Base-by-base conservation (phyloP, 2,329 filamentous ascomycete species). In the Trichophyton rubrum region DNA sequence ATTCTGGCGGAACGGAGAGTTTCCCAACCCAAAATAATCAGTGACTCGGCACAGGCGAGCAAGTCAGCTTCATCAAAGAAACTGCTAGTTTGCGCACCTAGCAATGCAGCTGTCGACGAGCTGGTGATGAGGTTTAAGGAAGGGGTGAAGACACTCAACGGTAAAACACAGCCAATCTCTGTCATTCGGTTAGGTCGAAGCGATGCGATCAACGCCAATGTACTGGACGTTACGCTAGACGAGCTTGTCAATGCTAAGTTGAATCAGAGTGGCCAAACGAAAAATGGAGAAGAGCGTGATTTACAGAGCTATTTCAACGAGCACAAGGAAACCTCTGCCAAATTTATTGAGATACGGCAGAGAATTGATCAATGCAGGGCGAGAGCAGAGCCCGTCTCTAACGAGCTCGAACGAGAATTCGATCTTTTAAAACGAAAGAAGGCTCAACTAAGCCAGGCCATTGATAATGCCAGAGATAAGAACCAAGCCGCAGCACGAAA, bases 81-180 rank as follows among this genome's bases (percentile, higher is more conserved):
- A 73, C 79, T 99, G 27, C 81, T 99, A 27, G 89, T 99, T 24
- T 99, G 93, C 70, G 93, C 93, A n/a, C 93, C 93, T 13, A 97
- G 91, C 79, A 99, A 99, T 73, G 93, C 93, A 5, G 93, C 93
- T 35, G 93, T 99, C 4, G 93, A 99, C 71, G 93, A 99, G 72
- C 73, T 99, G 64, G 93, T 99, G 17, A 85, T 96, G 72, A 87
- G 93, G 76, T 82, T 99, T 68, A 97, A 95, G 74, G 79, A 84
- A 59, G 93, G 93, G 3, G 82, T 99, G 59, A 92, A 86, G 69
- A 91, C 89, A 0, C 79, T 83, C 62, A 83, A 81, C 49, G 92
- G 93, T 1, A 80, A 84, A 30, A 78, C 79, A 11, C 85, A 88
- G 66, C 88, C 88, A 65, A 82, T 97, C 68, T 90, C 89, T 56